phyloP scores from a whole-genome alignment of 441 rosid species.

The Jatropha multifida region DNA sequence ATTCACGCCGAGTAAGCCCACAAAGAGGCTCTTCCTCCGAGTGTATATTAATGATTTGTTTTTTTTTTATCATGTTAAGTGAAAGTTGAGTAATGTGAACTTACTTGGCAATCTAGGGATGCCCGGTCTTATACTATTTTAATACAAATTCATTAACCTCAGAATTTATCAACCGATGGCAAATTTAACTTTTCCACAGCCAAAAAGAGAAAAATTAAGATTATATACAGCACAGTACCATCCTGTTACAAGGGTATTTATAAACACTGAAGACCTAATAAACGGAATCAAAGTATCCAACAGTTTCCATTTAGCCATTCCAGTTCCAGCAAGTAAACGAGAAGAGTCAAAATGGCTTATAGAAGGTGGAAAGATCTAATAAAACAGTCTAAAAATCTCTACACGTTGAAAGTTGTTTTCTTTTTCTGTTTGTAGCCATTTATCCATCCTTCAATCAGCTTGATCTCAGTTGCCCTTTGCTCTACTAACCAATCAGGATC shows the following conservation, averaged over 20 bases:
- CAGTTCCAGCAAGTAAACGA: background rate
- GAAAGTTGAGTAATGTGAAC: no score
- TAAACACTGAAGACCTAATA: background rate
- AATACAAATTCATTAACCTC: no score
- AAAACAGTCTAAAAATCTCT: slow-evolving; percentile 3
- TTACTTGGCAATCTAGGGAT: no score
- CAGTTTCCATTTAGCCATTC: background rate
- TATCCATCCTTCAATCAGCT: slow-evolving; percentile 73
- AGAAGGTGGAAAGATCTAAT: background rate
- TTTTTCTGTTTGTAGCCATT: slow-evolving; percentile 37
- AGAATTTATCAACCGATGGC: background rate
- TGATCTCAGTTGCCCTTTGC: slow-evolving; percentile 65
- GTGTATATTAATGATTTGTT: no score
- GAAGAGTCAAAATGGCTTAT: background rate
- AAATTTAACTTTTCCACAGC: background rate
- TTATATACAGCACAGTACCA: background rate
- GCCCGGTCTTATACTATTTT: no score
- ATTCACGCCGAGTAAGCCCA: no score
- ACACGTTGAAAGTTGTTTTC: slow-evolving; percentile 35
- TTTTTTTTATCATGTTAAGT: no score
- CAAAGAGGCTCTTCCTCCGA: no score
- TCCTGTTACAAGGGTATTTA: background rate
- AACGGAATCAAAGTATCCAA: background rate
- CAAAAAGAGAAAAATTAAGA: background rate
- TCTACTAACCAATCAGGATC: slow-evolving; percentile 82